Conservation (phyloP, 345 rosid genomes). For the Acer yangbiense region DNA sequence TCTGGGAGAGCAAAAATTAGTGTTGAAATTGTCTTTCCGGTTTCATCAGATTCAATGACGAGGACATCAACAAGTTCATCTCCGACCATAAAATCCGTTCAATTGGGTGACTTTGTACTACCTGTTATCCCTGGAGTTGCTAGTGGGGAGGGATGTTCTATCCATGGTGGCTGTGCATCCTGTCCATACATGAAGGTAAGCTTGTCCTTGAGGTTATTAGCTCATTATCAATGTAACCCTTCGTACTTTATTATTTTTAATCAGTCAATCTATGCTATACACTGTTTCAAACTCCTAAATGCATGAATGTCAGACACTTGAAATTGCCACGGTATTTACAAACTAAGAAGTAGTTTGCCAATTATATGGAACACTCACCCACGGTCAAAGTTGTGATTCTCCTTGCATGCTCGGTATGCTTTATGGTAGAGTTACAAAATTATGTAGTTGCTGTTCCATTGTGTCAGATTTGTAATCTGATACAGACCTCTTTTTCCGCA, state of each 20-base stretch:
- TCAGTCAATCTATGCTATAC: not conserved
- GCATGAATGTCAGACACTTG: not conserved
- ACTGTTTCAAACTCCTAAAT: not conserved
- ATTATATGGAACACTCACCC: not conserved
- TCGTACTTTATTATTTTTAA: not conserved
- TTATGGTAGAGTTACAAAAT: not conserved
- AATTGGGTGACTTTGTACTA: slow-evolving; percentile 49
- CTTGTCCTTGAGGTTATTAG: not conserved
- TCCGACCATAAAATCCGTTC: slow-evolving; percentile 38
- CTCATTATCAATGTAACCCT: not conserved
- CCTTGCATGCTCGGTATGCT: not conserved
- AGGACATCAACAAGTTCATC: slow-evolving; percentile 54
- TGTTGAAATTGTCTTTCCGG: slow-evolving; percentile 92
- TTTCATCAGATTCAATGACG: slow-evolving; percentile 85
- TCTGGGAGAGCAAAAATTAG: slow-evolving; percentile 52
- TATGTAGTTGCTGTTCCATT: not conserved
- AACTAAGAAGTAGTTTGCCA: not conserved
- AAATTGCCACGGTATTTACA: not conserved
- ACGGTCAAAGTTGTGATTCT: not conserved
- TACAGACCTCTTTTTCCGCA: not conserved
- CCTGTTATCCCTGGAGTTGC: slow-evolving; percentile 92
- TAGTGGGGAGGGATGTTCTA: slow-evolving; percentile 91
- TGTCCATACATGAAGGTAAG: slow-evolving; percentile 98
- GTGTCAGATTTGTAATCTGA: not conserved
- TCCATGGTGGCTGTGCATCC: slow-evolving; percentile 97